Evolutionary conservation across 257 asterid genomes (phyloP).

Genomic region (Jacaranda mimosifolia): DNA sequence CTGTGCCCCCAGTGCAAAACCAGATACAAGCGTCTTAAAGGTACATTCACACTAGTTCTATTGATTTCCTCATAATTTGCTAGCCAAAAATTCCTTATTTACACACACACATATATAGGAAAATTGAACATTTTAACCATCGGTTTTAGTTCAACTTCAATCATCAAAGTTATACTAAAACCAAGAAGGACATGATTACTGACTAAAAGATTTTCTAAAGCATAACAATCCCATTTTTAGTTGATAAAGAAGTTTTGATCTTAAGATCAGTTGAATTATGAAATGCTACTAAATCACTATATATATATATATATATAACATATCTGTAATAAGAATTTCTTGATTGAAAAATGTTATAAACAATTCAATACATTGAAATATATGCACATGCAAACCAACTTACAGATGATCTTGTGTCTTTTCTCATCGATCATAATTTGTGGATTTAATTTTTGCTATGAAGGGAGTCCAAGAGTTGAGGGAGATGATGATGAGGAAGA

Average conservation of each 20-base stretch:
- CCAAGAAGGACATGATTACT: not conserved
- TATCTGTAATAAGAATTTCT: too few species aligned
- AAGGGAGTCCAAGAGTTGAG: slow-evolving; percentile 95
- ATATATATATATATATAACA: too few species aligned
- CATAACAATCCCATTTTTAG: not conserved
- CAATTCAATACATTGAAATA: not conserved
- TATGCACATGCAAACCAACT: not conserved
- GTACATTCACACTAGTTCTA: not conserved
- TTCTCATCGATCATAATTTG: too few species aligned
- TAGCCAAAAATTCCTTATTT: too few species aligned
- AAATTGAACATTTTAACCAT: not conserved
- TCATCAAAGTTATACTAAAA: not conserved
- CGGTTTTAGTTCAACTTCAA: not conserved
- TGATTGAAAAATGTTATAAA: too few species aligned
- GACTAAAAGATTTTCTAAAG: not conserved
- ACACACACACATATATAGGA: not conserved
- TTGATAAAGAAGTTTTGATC: too few species aligned
- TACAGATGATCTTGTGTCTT: too few species aligned
- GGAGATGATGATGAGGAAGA: slow-evolving; percentile 99
- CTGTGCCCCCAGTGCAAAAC: slow-evolving; percentile 96
- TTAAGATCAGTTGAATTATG: too few species aligned
- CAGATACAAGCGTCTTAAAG: slow-evolving; percentile 92
- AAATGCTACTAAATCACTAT: too few species aligned
- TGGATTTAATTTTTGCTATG: too few species aligned
- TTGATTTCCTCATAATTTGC: too few species aligned